These are phyloP conservation scores for Osmanthus fragrans DNA, from an alignment of 257 asterid genomes.

Conservation along the genomic window DNA sequence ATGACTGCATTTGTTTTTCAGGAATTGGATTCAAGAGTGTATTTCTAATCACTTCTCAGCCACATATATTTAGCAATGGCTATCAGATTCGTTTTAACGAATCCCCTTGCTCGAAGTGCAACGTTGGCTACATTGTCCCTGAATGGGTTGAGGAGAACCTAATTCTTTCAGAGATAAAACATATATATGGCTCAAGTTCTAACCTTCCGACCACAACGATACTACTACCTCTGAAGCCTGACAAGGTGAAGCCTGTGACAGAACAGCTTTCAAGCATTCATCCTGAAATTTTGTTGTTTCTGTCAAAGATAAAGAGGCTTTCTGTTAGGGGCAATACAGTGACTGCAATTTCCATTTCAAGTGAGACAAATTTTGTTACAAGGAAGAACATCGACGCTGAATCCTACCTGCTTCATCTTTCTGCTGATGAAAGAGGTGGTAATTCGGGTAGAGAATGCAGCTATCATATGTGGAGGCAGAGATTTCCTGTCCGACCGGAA, in stretches of 20 bases:
- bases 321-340: conserved; percentile 33
- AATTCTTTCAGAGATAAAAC: conserved; percentile 19
- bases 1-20: conserved; percentile 11
- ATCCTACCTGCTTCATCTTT: conserved; percentile 36
- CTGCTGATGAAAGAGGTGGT: conserved; percentile 31
- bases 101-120: conserved; percentile 36
- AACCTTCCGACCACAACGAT: conserved; percentile 32
- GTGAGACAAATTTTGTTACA: conserved; percentile 30
- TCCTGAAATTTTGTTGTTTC: conserved; percentile 40
- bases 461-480: conserved; percentile 40
- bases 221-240: conserved; percentile 39
- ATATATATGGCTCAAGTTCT: conserved; percentile 26
- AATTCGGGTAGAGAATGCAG: conserved; percentile 22
- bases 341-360: conserved; percentile 35
- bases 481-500: conserved; percentile 32
- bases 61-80: conserved; percentile 42
- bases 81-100: conserved; percentile 40
- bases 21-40: conserved; percentile 50
- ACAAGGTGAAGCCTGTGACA: conserved; percentile 41
- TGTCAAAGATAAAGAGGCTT: conserved; percentile 38
- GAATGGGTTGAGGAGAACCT: conserved; percentile 40
- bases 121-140: conserved; percentile 38
- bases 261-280: conserved; percentile 39
- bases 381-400: conserved; percentile 39
- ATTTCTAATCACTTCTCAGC: conserved; percentile 40